Conservation (phyloP, 2,329 filamentous ascomycete genomes). For the Orbilia javanica region DNA sequence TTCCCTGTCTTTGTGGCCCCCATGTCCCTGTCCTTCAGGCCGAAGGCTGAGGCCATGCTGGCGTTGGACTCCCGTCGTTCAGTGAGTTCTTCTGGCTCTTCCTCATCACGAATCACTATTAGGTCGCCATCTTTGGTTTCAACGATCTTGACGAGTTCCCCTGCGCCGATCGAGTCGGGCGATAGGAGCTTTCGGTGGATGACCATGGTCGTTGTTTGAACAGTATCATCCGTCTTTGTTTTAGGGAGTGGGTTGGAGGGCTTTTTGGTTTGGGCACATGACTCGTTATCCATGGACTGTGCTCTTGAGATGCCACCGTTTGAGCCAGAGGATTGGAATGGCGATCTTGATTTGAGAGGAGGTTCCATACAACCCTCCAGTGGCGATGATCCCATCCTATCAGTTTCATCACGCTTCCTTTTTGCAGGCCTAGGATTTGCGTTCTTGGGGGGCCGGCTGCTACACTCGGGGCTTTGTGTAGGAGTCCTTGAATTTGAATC, state of each 20-base stretch:
- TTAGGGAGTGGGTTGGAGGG: background rate
- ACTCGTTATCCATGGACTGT: constrained; percentile 31
- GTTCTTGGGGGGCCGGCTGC: constrained; percentile 2
- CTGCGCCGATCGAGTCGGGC: constrained; percentile 44
- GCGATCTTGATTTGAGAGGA: constrained; percentile 38
- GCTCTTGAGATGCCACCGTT: constrained; percentile 35
- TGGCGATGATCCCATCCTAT: constrained; percentile 9
- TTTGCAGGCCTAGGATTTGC: constrained; percentile 33
- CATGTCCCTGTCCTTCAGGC: constrained; percentile 18
- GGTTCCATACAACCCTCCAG: constrained; percentile 3
- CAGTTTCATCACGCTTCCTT: constrained; percentile 33
- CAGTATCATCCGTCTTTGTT: constrained; percentile 8
- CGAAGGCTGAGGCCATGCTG: background rate
- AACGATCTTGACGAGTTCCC: constrained; percentile 45
- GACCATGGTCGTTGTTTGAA: constrained; percentile 14
- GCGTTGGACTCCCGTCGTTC: constrained; percentile 35
- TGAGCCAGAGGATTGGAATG: constrained; percentile 32
- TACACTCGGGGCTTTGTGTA: constrained; percentile 35
- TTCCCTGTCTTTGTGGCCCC: constrained; percentile 33
- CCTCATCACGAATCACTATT: constrained; percentile 45
- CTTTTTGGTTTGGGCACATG: background rate
- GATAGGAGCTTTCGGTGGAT: constrained; percentile 32
- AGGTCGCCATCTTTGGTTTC: constrained; percentile 37
- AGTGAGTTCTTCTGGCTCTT: constrained; percentile 51
- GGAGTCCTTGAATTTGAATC: constrained; percentile 32